Evolutionary conservation across 768 basidiomycete species (phyloP).

Genomic region (Rhodocollybia butyracea): DNA sequence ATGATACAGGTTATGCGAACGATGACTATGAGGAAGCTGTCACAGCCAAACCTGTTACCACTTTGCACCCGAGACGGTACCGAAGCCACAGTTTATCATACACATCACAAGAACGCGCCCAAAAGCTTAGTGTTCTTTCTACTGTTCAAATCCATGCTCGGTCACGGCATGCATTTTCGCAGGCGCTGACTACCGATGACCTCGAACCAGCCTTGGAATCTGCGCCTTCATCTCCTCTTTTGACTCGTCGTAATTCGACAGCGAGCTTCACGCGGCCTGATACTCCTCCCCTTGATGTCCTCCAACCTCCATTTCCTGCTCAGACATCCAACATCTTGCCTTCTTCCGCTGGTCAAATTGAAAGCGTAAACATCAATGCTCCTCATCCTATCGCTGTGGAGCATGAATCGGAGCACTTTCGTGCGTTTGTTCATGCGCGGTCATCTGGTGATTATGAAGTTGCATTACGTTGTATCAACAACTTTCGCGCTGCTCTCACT

Average conservation of each 20-base stretch:
- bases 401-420: constrained; percentile 14
- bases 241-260: constrained; percentile 12
- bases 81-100: constrained; percentile 64
- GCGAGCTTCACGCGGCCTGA: constrained; percentile 9
- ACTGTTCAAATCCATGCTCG: constrained; percentile 64
- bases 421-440: constrained; percentile 24
- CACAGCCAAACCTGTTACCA: constrained; percentile 20
- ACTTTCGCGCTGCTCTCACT: constrained; percentile 31
- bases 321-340: constrained; percentile 7
- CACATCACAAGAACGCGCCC: constrained; percentile 37
- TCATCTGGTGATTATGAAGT: constrained; percentile 19
- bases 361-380: not conserved
- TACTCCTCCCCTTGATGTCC: constrained; percentile 1
- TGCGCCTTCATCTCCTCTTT: constrained; percentile 12
- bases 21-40: constrained; percentile 57
- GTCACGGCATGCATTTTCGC: constrained; percentile 54
- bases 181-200: constrained; percentile 16
- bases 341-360: not conserved
- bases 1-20: constrained; percentile 44
- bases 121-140: constrained; percentile 54
- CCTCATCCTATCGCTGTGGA: constrained; percentile 16
- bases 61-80: constrained; percentile 33
- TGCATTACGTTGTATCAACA: constrained; percentile 32
- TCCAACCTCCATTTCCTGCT: constrained; percentile 11
- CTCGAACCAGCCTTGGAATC: constrained; percentile 15